Evolutionary conservation across 1,284 basidiomycete genomes (phyloP).

Genomic region (Ceratobasidium papillatum): DNA sequence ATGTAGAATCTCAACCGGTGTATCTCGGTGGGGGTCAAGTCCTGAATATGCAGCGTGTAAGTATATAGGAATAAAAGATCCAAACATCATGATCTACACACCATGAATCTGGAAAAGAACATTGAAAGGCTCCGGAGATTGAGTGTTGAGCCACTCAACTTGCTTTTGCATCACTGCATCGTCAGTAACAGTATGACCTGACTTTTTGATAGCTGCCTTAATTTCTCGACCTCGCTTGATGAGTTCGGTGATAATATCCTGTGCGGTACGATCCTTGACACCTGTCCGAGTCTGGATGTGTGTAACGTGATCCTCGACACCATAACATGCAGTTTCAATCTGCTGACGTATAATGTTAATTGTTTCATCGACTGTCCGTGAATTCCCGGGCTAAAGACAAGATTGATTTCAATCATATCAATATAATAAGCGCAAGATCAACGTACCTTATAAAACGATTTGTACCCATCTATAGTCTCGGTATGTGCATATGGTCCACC

Average conservation of each 20-base stretch:
- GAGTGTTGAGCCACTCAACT: no score
- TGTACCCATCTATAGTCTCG: constrained; percentile 31
- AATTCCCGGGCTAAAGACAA: neutral
- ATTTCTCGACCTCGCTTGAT: neutral
- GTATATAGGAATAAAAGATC: no score
- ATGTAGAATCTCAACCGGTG: constrained; percentile 51
- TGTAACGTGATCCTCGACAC: neutral
- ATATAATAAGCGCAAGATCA: neutral
- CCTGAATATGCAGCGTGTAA: neutral
- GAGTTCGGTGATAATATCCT: neutral
- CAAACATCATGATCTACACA: no score
- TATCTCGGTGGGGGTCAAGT: constrained; percentile 47
- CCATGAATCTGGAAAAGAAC: no score
- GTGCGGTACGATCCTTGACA: neutral
- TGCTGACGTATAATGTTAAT: neutral
- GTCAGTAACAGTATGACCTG: no score
- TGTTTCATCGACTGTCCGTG: neutral
- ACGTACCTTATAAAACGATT: constrained; percentile 36
- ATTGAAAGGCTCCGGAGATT: no score
- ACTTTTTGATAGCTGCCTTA: no score
- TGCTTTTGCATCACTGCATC: no score
- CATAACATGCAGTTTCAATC: neutral
- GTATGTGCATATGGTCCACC: constrained; percentile 30
- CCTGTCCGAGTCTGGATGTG: neutral
- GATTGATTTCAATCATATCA: neutral